Evolutionary conservation across 2,329 filamentous ascomycete species (phyloP).

Genomic region (Colletotrichum abscissum): DNA sequence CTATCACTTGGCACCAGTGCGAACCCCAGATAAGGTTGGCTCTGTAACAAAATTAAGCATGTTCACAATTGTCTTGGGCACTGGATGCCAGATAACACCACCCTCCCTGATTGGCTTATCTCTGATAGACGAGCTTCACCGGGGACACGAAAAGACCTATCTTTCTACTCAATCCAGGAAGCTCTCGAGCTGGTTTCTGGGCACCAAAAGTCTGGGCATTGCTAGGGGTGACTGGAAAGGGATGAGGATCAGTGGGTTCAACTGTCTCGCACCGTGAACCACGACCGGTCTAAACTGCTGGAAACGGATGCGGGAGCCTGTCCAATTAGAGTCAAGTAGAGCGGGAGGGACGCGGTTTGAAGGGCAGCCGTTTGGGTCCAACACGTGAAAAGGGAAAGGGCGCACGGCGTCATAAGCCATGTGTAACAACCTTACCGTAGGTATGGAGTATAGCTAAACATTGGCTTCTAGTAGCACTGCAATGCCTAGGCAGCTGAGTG

Average conservation of each 20-base stretch:
- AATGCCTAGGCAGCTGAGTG: not conserved
- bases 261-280: not conserved
- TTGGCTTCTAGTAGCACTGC: not conserved
- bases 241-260: not conserved
- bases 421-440: not conserved
- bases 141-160: slow-evolving; percentile 1
- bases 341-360: not conserved
- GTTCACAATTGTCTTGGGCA: slow-evolving; percentile 16
- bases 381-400: not conserved
- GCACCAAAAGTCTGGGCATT: not conserved
- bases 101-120: slow-evolving; percentile 12
- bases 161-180: not conserved
- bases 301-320: not conserved
- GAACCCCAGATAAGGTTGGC: slow-evolving; percentile 18
- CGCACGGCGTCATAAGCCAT: not conserved
- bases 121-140: not conserved
- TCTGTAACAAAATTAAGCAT: slow-evolving; percentile 14
- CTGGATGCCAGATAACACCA: slow-evolving; percentile 14
- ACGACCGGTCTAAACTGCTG: not conserved
- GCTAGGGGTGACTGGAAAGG: slow-evolving; percentile 11
- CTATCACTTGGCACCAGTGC: not conserved
- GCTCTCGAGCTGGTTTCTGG: not conserved
- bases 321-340: not conserved
- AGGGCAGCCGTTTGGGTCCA: not conserved
- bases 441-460: not conserved